Base-by-base conservation (phyloP, 768 basidiomycete genomes). In the Suillus plorans region DNA sequence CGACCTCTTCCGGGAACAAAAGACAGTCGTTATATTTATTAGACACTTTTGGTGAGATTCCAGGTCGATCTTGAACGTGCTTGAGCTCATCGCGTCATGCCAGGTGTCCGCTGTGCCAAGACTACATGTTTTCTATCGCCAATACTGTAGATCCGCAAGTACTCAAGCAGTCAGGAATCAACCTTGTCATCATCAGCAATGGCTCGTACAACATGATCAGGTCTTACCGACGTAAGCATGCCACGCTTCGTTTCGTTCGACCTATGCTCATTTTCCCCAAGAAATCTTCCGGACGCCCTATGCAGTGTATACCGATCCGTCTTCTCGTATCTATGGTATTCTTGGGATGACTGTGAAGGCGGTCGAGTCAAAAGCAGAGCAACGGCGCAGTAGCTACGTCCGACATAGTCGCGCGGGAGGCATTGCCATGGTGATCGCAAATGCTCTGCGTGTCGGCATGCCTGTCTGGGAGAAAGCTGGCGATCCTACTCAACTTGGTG, bases 381-480 rank as follows among this genome's bases (percentile, higher is more conserved):
- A 72, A 7, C 79, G 80, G 53, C 79, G 80, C 61, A 84, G 86
- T n/a, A 75, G 80, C 9, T 94, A 94, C 74, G 80, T 90, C 50
- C 82, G 86, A 60, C 91, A 90, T 68, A 85, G 90, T 1, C 63
- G 82, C 13, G 74, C 92, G 68, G 77, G 86, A 28, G 89, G 91
- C 4, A 85, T 92, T 42, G 87, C 88, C n/a, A 86, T 86, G 81
- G 90, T 94, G 28, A 81, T 92, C 42, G 76, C 84, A 65, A 86
- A 89, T 66, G 89, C 90, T 3, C 71, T 94, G 58, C 85, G 85
- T 64, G 85, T 87, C 34, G 86, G 88, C 31, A 90, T 96, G 89
- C 92, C 92, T 0, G 80, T 93, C 16, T 91, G 90, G 87, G 89
- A 89, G 78, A 86, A 85, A 65, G 90, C 89, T 3, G 94, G 94